Percentiles rank a stretch among this genome's conserved stretches.
Conservation (phyloP, 345 rosid species). For the Euphorbia lathyris region DNA sequence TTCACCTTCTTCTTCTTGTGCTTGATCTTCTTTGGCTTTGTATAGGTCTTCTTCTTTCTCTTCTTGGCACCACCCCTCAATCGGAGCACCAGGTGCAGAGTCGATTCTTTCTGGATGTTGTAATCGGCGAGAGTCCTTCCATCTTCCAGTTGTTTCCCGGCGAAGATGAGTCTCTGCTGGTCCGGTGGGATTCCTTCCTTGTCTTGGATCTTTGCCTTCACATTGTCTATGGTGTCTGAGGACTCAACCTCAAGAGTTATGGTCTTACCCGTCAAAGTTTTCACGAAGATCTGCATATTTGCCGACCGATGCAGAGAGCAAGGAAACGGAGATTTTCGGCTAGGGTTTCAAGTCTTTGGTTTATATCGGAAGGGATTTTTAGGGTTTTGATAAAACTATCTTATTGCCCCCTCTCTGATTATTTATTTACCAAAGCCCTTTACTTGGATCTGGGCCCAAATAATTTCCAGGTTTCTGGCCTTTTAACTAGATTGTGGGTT, state of each 20-base stretch:
- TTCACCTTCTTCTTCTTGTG: constrained; percentile 34
- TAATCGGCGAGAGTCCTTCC: constrained; percentile 23
- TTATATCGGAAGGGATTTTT: not conserved
- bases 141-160: constrained; percentile 27
- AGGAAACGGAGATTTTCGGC: not conserved
- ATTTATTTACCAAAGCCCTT: not conserved
- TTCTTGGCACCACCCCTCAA: constrained; percentile 25
- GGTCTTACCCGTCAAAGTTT: constrained; percentile 27
- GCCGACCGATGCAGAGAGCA: not conserved
- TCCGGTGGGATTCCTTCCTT: constrained; percentile 26
- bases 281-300: constrained; percentile 32
- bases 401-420: not conserved
- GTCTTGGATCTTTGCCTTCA: constrained; percentile 30
- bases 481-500: too few relatives aligned
- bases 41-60: constrained; percentile 32
- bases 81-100: constrained; percentile 23
- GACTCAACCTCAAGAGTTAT: constrained; percentile 27
- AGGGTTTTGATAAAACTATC: not conserved
- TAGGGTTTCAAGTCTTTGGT: constrained; percentile 7
- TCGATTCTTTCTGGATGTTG: constrained; percentile 32
- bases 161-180: constrained; percentile 24
- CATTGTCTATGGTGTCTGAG: constrained; percentile 26
- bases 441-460: not conserved
- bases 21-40: constrained; percentile 32
- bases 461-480: too few relatives aligned